phyloP scores from a whole-genome alignment of 306 rosid species.

The Cucurbita moschata region DNA sequence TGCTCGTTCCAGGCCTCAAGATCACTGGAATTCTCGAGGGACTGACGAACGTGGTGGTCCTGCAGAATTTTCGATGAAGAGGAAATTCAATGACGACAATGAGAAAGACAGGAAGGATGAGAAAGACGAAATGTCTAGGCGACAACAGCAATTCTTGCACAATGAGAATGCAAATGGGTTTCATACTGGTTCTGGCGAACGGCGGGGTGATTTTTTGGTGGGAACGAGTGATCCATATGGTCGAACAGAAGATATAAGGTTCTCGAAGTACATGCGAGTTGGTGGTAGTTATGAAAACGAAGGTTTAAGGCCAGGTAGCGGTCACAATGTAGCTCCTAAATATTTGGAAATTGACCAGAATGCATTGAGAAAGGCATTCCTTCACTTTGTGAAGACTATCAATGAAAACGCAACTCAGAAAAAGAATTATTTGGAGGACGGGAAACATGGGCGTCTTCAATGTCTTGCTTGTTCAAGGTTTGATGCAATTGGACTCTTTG shows the following conservation, averaged over 20 bases:
- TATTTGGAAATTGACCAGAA: slow-evolving; percentile 51
- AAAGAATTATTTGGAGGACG: slow-evolving; percentile 65
- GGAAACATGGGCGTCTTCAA: slow-evolving; percentile 58
- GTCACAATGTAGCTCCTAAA: slow-evolving; percentile 15
- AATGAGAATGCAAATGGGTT: slow-evolving; percentile 38
- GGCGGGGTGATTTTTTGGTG: slow-evolving; percentile 19
- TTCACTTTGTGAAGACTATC: slow-evolving; percentile 41
- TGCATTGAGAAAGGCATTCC: slow-evolving; percentile 57
- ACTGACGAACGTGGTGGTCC: slow-evolving; percentile 33
- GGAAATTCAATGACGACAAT: slow-evolving; percentile 41
- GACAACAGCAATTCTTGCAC: slow-evolving; percentile 36
- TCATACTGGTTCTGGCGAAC: slow-evolving; percentile 16
- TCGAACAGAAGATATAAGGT: slow-evolving; percentile 33
- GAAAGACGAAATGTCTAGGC: slow-evolving; percentile 36
- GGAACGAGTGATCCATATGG: slow-evolving; percentile 37
- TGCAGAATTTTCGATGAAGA: slow-evolving; percentile 39
- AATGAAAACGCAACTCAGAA: slow-evolving; percentile 46
- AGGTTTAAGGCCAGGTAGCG: slow-evolving; percentile 23
- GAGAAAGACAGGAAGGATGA: slow-evolving; percentile 17
- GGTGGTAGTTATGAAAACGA: slow-evolving; percentile 24
- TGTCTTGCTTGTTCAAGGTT: slow-evolving; percentile 89
- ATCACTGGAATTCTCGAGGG: slow-evolving; percentile 48
- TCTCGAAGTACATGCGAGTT: slow-evolving; percentile 41
- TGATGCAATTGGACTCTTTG: slow-evolving; percentile 17
- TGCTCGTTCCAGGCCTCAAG: slow-evolving; percentile 24